Evolutionary conservation across 2,329 filamentous ascomycete genomes (phyloP).

Genomic region (Cryphonectria carpinicola): DNA sequence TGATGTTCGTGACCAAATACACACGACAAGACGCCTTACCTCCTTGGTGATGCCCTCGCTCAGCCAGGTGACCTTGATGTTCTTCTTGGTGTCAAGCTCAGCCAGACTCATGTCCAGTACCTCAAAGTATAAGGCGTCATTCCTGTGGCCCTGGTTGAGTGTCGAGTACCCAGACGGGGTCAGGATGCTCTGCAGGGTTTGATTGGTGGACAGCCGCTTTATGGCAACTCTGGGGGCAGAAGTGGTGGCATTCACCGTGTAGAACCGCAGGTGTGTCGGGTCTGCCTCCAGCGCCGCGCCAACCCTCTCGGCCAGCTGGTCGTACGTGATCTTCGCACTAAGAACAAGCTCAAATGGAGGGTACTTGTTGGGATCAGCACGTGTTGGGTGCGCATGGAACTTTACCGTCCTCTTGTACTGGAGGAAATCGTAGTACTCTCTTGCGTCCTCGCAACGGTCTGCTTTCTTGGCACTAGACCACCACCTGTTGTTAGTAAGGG

Average conservation of each 20-base stretch:
- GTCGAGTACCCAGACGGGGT: conserved; percentile 74
- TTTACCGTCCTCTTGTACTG: conserved; percentile 79
- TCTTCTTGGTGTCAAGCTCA: conserved; percentile 92
- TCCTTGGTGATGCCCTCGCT: conserved; percentile 92
- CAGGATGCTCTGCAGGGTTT: conserved; percentile 79
- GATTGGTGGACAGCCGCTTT: conserved; percentile 66
- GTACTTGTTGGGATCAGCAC: conserved; percentile 60
- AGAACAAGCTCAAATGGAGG: conserved; percentile 76
- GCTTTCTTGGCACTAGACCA: conserved; percentile 40
- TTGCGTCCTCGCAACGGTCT: conserved; percentile 70
- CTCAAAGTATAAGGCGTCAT: conserved; percentile 87
- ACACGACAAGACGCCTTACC: conserved; percentile 52
- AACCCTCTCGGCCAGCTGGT: conserved; percentile 82
- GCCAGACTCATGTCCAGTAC: conserved; percentile 91
- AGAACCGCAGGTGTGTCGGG: conserved; percentile 87
- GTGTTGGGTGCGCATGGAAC: conserved; percentile 70
- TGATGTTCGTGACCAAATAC: conserved; percentile 20
- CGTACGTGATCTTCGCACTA: conserved; percentile 88
- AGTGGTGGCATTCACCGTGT: conserved; percentile 76
- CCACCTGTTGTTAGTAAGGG: conserved; percentile 30
- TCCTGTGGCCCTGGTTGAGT: conserved; percentile 69
- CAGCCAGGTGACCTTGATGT: conserved; percentile 79
- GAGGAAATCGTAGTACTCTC: conserved; percentile 91
- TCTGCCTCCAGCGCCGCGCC: conserved; percentile 77
- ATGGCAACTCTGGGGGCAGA: conserved; percentile 79